Percentiles rank a stretch among this genome's conserved stretches.
Evolutionary conservation across 2,329 filamentous ascomycete genomes (phyloP).

Genomic region (Catunica adiposa): DNA sequence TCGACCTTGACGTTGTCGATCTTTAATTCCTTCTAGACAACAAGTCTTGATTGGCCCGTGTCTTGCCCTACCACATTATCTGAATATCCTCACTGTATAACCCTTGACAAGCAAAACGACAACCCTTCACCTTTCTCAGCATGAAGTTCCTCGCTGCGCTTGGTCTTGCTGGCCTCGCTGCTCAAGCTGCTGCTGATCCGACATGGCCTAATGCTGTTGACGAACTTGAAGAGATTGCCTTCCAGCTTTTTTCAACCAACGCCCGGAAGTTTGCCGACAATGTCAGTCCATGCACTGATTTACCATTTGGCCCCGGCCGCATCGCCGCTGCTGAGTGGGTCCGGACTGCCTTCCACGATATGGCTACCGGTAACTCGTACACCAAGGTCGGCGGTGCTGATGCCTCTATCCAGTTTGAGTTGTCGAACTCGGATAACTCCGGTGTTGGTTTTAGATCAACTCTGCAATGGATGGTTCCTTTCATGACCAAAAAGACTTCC

Average conservation of each 20-base stretch:
- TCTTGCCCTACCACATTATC: not conserved
- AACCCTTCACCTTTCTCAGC: too few species aligned
- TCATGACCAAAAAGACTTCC: conserved; percentile 32
- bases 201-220: conserved; percentile 45
- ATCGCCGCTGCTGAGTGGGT: conserved; percentile 46
- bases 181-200: conserved; percentile 26
- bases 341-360: conserved; percentile 44
- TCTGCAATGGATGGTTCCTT: conserved; percentile 36
- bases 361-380: conserved; percentile 36
- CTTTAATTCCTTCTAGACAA: not conserved
- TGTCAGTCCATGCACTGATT: conserved; percentile 39
- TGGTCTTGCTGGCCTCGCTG: conserved; percentile 24
- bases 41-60: not conserved
- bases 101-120: not conserved
- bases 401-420: conserved; percentile 43
- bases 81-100: not conserved
- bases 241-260: conserved; percentile 37
- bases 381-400: conserved; percentile 38
- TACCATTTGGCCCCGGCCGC: conserved; percentile 36
- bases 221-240: conserved; percentile 48
- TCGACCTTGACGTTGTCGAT: too few species aligned
- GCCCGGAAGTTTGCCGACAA: conserved; percentile 38
- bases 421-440: conserved; percentile 37
- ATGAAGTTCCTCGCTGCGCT: conserved; percentile 18
- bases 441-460: conserved; percentile 39